Conservation (phyloP, 331 rosid genomes). For the Spiraea crenata region DNA sequence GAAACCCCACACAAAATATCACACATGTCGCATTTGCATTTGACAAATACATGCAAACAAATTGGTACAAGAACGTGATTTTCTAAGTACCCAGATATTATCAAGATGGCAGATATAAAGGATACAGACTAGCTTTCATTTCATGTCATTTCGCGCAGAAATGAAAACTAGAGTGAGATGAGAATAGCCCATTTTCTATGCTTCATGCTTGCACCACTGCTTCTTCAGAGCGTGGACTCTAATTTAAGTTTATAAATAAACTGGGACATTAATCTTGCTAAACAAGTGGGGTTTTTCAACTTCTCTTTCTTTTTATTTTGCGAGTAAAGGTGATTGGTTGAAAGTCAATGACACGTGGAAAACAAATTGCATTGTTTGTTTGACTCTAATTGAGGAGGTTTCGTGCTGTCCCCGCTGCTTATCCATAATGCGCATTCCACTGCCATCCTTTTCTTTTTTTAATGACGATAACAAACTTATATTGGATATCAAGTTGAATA, state of each 20-base stretch:
- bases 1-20: background rate
- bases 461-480: no score
- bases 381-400: background rate
- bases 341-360: background rate
- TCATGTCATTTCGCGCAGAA: background rate
- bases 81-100: no score
- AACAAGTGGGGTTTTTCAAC: no score
- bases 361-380: background rate
- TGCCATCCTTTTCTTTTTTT: background rate
- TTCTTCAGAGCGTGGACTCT: background rate
- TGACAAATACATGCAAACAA: background rate
- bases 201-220: background rate
- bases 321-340: background rate
- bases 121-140: no score
- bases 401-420: conserved; percentile 16
- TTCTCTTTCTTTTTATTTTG: no score
- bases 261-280: no score
- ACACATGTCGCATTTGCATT: no score
- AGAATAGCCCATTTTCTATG: background rate
- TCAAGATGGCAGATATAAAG: no score
- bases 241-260: background rate
- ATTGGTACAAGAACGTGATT: no score
- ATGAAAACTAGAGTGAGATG: background rate
- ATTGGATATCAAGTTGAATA: no score
- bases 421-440: conserved; percentile 15